Percentiles rank a stretch among this genome's conserved stretches.
These are phyloP conservation scores for Globisporangium middletonii DNA, from an alignment of 352 stramenopile species.

Conservation along the genomic window DNA sequence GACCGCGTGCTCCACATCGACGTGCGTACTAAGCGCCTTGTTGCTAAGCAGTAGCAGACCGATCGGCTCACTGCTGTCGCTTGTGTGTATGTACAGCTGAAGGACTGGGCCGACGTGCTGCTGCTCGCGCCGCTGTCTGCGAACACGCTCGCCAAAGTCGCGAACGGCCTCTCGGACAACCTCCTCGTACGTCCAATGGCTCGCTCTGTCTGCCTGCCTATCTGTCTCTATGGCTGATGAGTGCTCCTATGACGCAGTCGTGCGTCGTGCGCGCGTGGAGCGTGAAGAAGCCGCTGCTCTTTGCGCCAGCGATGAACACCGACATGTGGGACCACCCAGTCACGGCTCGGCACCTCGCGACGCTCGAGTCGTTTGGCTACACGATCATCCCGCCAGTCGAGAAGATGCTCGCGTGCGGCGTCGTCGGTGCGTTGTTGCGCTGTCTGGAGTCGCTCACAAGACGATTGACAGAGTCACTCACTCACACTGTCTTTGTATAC, in stretches of 20 bases:
- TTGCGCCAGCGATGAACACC: conserved; percentile 97
- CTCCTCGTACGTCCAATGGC: conserved; percentile 58
- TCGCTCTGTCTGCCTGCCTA: neutral
- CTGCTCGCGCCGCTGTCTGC: conserved; percentile 87
- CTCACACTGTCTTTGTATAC: neutral
- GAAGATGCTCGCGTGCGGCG: conserved; percentile 94
- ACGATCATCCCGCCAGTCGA: conserved; percentile 81
- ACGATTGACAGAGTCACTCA: neutral
- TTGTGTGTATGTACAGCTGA: conserved; percentile 44
- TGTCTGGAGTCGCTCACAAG: neutral
- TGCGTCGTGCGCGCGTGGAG: conserved; percentile 92
- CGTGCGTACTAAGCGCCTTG: conserved; percentile 18
- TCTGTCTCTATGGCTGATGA: neutral
- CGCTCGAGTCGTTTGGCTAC: conserved; percentile 64
- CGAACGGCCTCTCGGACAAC: conserved; percentile 94
- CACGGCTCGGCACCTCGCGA: conserved; percentile 71
- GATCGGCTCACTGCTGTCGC: neutral
- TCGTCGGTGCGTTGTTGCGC: conserved; percentile 57
- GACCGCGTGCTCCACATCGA: conserved; percentile 88
- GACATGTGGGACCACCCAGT: conserved; percentile 96
- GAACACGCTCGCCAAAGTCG: conserved; percentile 89
- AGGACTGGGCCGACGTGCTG: conserved; percentile 94
- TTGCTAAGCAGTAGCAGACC: neutral
- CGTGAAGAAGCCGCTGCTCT: conserved; percentile 89
- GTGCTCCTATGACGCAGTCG: conserved; percentile 38